These are phyloP conservation scores for Phytophthora aleatoria DNA, from an alignment of 352 stramenopile species.

Conservation along the genomic window DNA sequence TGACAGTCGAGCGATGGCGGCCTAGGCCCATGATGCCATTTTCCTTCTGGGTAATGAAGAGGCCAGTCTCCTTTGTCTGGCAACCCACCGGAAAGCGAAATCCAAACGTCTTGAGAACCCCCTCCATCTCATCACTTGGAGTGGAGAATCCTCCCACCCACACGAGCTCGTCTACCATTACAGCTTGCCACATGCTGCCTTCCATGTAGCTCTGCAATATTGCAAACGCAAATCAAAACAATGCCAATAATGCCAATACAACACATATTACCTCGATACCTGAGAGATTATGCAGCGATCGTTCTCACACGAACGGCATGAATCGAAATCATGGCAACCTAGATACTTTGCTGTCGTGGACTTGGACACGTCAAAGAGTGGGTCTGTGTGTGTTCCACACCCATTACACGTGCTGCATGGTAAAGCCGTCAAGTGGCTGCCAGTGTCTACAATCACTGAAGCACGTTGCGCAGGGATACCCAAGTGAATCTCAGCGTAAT, in stretches of 20 bases:
- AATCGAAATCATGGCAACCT: conserved; percentile 55
- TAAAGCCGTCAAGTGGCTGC: conserved; percentile 80
- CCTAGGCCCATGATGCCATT: conserved; percentile 92
- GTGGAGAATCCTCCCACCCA: conserved; percentile 76
- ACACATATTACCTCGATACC: conserved; percentile 31
- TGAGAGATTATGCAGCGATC: conserved; percentile 78
- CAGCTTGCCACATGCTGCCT: conserved; percentile 86
- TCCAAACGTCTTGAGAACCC: conserved; percentile 63
- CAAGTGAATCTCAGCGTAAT: conserved; percentile 86
- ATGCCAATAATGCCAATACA: background rate
- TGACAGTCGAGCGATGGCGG: conserved; percentile 61
- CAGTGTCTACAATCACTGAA: conserved; percentile 88
- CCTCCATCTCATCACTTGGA: conserved; percentile 43
- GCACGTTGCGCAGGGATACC: conserved; percentile 78
- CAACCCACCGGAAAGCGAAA: conserved; percentile 82
- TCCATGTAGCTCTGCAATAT: conserved; percentile 78
- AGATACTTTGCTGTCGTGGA: conserved; percentile 79
- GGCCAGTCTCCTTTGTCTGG: conserved; percentile 81
- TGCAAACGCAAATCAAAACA: background rate
- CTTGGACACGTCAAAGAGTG: conserved; percentile 73
- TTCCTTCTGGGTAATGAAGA: conserved; percentile 88
- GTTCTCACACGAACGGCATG: conserved; percentile 59
- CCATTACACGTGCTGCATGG: conserved; percentile 70
- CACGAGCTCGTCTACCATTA: conserved; percentile 80
- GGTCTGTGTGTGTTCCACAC: conserved; percentile 79